Percentiles rank a stretch among this genome's conserved stretches.
phyloP scores from a whole-genome alignment of 2,329 filamentous ascomycete species.

The Botrytis pseudocinerea region DNA sequence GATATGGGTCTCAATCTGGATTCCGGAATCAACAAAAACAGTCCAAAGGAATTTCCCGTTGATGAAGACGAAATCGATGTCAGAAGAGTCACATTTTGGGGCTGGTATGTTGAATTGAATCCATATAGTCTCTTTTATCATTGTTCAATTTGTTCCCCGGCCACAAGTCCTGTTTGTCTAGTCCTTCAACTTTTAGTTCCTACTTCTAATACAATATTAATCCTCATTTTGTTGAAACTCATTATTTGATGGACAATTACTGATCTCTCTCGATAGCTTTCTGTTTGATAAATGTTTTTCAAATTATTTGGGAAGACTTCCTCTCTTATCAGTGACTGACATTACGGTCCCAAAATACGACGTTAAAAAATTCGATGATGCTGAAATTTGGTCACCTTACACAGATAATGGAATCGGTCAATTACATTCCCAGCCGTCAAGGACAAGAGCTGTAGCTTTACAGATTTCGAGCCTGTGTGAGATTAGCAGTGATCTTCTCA shows the following conservation, averaged over 20 bases:
- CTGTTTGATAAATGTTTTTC: constrained; percentile 99
- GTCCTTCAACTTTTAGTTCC: neutral
- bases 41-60: constrained; percentile 45
- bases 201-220: neutral
- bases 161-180: neutral
- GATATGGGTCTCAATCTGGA: constrained; percentile 92
- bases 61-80: constrained; percentile 86
- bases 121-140: neutral
- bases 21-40: constrained; percentile 63
- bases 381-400: constrained; percentile 75
- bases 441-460: constrained; percentile 78
- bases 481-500: constrained; percentile 87
- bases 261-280: constrained; percentile 53
- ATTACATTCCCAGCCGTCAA: constrained; percentile 72
- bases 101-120: constrained; percentile 48
- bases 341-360: constrained; percentile 87
- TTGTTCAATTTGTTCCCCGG: neutral
- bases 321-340: constrained; percentile 77
- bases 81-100: constrained; percentile 91
- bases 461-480: constrained; percentile 85
- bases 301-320: constrained; percentile 89
- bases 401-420: constrained; percentile 79
- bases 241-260: neutral
- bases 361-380: constrained; percentile 47
- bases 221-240: neutral